phyloP scores from a whole-genome alignment of 177 flowering plant genomes.

The Vitis hybrid region DNA sequence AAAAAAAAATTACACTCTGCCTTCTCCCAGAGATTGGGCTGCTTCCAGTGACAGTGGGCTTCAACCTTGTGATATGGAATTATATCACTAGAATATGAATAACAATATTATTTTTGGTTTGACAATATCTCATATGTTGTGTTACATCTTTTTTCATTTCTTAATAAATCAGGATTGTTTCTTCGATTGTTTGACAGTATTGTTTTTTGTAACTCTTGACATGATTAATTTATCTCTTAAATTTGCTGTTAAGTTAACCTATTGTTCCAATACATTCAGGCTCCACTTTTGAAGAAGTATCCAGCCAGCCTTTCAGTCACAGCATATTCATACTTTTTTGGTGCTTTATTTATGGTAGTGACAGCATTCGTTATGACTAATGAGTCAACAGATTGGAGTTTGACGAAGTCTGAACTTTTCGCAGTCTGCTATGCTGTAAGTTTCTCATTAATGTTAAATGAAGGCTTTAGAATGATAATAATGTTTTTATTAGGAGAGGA shows the following conservation, averaged over 20 bases:
- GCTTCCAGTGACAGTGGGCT: background rate
- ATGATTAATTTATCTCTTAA: background rate
- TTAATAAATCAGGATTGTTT: background rate
- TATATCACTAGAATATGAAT: background rate
- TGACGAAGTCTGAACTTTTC: conserved; percentile 68
- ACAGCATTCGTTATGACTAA: conserved; percentile 60
- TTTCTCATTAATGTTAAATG: conserved; percentile 1
- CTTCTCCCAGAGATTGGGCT: background rate
- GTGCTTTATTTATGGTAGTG: conserved; percentile 69
- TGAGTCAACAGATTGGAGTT: conserved; percentile 67
- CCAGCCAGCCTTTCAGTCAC: conserved; percentile 89
- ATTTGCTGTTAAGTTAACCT: background rate
- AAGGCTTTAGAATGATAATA: background rate
- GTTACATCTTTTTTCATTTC: background rate
- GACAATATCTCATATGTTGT: background rate
- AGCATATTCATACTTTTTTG: conserved; percentile 88
- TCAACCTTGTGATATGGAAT: background rate
- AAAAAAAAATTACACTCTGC: background rate
- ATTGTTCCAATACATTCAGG: conserved; percentile 51
- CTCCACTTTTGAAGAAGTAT: conserved; percentile 75
- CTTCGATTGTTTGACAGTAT: background rate
- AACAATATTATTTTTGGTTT: background rate
- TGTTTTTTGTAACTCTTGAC: background rate
- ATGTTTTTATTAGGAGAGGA: background rate
- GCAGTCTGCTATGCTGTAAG: conserved; percentile 95